Evolutionary conservation across 805 yeast species (phyloP).

Genomic region (Candida andamanensis): DNA sequence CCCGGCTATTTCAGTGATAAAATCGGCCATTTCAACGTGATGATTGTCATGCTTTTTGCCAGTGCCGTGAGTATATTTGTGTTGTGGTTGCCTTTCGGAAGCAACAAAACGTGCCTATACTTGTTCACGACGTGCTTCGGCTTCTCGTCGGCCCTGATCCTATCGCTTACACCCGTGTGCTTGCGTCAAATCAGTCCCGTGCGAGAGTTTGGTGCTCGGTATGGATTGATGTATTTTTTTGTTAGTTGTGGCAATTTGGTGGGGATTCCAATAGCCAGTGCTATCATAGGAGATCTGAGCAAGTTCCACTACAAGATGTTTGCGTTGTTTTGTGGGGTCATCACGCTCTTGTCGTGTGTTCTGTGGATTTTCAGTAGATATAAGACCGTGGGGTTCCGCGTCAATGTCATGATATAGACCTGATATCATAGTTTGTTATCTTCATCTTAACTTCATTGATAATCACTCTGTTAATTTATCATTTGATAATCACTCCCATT

Average conservation of each 20-base stretch:
- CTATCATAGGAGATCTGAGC: conserved; percentile 30
- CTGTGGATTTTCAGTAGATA: conserved; percentile 29
- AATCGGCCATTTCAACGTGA: conserved; percentile 54
- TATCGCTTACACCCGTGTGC: conserved; percentile 65
- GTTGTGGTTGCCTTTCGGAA: conserved; percentile 68
- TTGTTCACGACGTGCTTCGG: conserved; percentile 54
- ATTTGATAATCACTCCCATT: too few species aligned
- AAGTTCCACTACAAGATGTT: conserved; percentile 24
- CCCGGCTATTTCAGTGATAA: conserved; percentile 54
- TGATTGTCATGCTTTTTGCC: conserved; percentile 43
- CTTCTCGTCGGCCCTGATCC: conserved; percentile 54
- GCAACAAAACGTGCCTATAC: conserved; percentile 36
- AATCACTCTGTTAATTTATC: too few species aligned
- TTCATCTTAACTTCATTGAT: too few species aligned
- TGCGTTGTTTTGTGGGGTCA: conserved; percentile 27
- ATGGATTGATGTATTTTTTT: conserved; percentile 60
- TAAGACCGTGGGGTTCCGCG: conserved; percentile 23
- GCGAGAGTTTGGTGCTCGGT: conserved; percentile 60
- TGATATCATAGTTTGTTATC: too few species aligned
- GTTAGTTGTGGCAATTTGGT: conserved; percentile 41
- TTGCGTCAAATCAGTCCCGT: conserved; percentile 62
- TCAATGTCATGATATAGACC: conserved; percentile 18
- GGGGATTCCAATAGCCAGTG: conserved; percentile 34
- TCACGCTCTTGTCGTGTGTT: conserved; percentile 20
- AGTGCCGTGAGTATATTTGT: conserved; percentile 45